Conservation (phyloP, 129 eudicot genomes). For the Arctium minus region DNA sequence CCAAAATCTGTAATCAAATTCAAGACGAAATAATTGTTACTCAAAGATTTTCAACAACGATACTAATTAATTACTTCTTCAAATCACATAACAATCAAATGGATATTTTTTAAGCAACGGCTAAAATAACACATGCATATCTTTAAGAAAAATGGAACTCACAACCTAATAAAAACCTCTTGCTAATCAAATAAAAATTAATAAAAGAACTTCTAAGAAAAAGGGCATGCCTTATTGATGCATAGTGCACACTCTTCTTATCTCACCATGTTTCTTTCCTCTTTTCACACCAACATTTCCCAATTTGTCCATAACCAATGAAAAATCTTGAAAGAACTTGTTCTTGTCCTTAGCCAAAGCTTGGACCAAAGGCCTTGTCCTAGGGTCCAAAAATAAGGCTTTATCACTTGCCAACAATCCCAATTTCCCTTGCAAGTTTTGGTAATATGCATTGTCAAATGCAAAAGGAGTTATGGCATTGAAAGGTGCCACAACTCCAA, state of each 20-base stretch:
- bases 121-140: background rate
- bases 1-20: background rate
- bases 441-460: constrained; percentile 76
- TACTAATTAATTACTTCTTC: background rate
- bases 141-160: background rate
- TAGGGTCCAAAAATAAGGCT: constrained; percentile 63
- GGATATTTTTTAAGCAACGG: background rate
- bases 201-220: background rate
- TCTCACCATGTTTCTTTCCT: constrained; percentile 82
- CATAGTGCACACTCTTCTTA: constrained; percentile 52
- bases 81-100: background rate
- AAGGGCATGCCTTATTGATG: constrained; percentile 23
- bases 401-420: constrained; percentile 71
- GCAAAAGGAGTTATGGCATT: constrained; percentile 80
- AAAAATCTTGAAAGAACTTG: constrained; percentile 61
- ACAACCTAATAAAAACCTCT: background rate
- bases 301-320: constrained; percentile 78
- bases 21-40: background rate
- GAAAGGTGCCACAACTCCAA: constrained; percentile 68
- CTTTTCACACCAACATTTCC: constrained; percentile 83
- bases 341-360: constrained; percentile 52
- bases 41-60: background rate
- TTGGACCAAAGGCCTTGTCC: constrained; percentile 74
- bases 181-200: background rate
- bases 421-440: constrained; percentile 65